Evolutionary conservation across 1,284 basidiomycete species (phyloP).

Genomic region (Coniferiporia sulphurascens): DNA sequence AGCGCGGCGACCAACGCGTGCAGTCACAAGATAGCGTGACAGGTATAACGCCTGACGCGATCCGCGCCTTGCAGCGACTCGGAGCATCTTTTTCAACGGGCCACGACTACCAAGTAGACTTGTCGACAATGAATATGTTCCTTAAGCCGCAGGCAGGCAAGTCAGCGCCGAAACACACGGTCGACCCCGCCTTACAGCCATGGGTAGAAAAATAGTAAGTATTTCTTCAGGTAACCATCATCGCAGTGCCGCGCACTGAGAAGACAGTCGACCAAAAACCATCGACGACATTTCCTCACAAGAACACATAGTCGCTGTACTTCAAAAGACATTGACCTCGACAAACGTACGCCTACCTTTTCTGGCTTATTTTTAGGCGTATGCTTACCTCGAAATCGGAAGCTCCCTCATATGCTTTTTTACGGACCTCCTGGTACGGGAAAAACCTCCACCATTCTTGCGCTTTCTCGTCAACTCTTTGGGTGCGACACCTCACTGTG

Average conservation of each 20-base stretch:
- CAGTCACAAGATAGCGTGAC: slow-evolving; percentile 30
- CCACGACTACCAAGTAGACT: no score
- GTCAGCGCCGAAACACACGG: slow-evolving; percentile 36
- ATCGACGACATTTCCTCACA: slow-evolving; percentile 98
- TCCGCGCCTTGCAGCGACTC: slow-evolving; percentile 7
- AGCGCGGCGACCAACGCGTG: slow-evolving; percentile 22
- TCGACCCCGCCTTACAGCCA: slow-evolving; percentile 72
- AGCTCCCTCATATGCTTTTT: slow-evolving; percentile 99
- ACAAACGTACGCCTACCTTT: slow-evolving; percentile 66
- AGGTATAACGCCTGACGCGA: slow-evolving; percentile 10
- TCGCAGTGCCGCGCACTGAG: slow-evolving; percentile 8
- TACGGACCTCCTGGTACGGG: slow-evolving; percentile 99
- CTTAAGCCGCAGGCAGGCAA: slow-evolving; percentile 46
- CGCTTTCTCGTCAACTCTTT: slow-evolving; percentile 90
- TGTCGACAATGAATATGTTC: slow-evolving; percentile 40
- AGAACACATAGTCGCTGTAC: slow-evolving; percentile 91
- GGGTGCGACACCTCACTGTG: slow-evolving; percentile 50
- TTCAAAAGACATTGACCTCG: slow-evolving; percentile 86
- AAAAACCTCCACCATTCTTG: slow-evolving; percentile 98
- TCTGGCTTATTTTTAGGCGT: not conserved
- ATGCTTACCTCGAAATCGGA: slow-evolving; percentile 20
- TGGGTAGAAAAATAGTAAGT: slow-evolving; percentile 98
- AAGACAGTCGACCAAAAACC: slow-evolving; percentile 84
- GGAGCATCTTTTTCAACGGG: slow-evolving; percentile 3
- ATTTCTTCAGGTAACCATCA: not conserved